Percentiles rank a stretch among this genome's conserved stretches.
Evolutionary conservation across 2,329 filamentous ascomycete genomes (phyloP).

Genomic region (Sporothrix luriei): DNA sequence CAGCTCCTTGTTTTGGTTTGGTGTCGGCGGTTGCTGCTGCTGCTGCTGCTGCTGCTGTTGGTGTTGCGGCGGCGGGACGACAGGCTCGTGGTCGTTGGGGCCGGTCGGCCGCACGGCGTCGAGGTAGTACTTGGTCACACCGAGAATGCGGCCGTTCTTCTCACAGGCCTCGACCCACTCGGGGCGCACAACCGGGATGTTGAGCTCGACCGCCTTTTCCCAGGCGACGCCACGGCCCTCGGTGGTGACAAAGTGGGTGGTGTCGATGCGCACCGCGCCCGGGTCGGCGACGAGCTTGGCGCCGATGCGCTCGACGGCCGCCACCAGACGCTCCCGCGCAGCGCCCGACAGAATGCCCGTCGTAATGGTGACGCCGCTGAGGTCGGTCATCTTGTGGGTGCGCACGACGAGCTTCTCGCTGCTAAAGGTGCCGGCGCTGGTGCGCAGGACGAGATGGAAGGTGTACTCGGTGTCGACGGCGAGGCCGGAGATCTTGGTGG

Average conservation of each 20-base stretch:
- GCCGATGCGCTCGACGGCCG: constrained; percentile 83
- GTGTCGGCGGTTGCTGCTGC: not conserved
- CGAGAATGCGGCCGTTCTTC: constrained; percentile 85
- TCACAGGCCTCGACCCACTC: constrained; percentile 99
- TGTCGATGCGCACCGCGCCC: constrained; percentile 90
- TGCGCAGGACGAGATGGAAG: constrained; percentile 90
- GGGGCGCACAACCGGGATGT: constrained; percentile 93
- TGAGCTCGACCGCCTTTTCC: constrained; percentile 97
- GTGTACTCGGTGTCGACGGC: constrained; percentile 96
- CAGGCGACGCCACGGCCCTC: constrained; percentile 86
- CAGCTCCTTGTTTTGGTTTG: constrained; percentile 40
- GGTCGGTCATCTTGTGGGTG: constrained; percentile 98
- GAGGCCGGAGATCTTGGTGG: constrained; percentile 94
- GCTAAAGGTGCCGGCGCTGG: constrained; percentile 81
- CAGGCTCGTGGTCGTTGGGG: constrained; percentile 38
- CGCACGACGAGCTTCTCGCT: constrained; percentile 82
- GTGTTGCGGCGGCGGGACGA: constrained; percentile 8
- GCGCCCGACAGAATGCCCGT: constrained; percentile 79
- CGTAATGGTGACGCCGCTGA: constrained; percentile 93
- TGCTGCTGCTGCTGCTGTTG: constrained; percentile 22
- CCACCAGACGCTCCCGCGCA: constrained; percentile 70
- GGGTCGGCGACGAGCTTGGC: constrained; percentile 70
- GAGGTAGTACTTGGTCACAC: constrained; percentile 93
- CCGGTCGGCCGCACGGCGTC: constrained; percentile 65
- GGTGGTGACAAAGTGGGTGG: constrained; percentile 96